These are phyloP conservation scores for Zizania palustris DNA, from an alignment of 202 grass and related monocot genomes.

Conservation along the genomic window DNA sequence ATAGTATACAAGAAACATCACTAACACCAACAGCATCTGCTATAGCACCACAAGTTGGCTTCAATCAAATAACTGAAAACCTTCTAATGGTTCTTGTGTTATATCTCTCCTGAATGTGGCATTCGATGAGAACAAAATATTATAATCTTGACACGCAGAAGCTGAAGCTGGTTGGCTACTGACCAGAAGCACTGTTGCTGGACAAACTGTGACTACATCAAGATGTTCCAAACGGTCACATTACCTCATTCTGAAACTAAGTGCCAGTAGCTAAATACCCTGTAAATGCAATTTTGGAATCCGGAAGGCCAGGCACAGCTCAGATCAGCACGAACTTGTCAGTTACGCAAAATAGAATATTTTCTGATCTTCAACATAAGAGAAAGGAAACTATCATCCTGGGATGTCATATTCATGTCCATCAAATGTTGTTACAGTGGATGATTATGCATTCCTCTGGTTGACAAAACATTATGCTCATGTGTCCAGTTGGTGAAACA, in stretches of 20 bases:
- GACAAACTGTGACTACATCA: background rate
- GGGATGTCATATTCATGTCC: constrained; percentile 28
- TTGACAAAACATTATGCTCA: background rate
- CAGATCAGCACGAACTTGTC: constrained; percentile 13
- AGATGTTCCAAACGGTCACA: background rate
- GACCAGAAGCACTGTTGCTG: background rate
- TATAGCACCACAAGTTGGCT: background rate
- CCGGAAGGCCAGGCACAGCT: constrained; percentile 8
- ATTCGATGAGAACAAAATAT: background rate
- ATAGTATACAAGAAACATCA: background rate
- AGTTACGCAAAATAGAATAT: constrained; percentile 4
- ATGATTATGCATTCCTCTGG: background rate
- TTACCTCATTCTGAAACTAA: background rate
- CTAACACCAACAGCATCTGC: background rate
- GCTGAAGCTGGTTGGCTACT: constrained; percentile 18
- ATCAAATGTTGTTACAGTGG: background rate
- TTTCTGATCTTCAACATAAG: constrained; percentile 14
- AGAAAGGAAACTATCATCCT: background rate
- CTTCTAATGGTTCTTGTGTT: background rate
- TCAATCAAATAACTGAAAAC: background rate
- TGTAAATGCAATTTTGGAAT: constrained; percentile 21
- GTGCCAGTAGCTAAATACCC: background rate
- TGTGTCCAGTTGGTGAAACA: constrained; percentile 19
- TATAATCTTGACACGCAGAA: background rate
- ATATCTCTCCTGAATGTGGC: background rate